Percentiles rank a stretch among this genome's conserved stretches.
Evolutionary conservation across 2,329 filamentous ascomycete genomes (phyloP).

Genomic region (Xylaria sp.): DNA sequence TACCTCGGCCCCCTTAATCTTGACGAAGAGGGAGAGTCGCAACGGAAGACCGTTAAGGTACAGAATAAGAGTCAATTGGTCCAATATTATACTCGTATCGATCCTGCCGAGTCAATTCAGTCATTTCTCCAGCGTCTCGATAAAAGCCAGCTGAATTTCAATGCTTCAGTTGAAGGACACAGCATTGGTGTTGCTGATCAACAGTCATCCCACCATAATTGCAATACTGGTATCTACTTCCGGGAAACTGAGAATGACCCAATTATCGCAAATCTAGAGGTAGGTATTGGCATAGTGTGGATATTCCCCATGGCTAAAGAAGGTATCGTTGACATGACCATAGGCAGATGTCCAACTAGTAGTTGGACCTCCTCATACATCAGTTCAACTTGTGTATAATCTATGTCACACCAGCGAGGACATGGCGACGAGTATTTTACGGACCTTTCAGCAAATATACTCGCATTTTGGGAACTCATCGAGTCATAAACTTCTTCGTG

Average conservation of each 20-base stretch:
- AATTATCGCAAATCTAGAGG: constrained; percentile 2
- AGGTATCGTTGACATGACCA: not conserved
- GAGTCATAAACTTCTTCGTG: constrained; percentile 12
- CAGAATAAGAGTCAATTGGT: not conserved
- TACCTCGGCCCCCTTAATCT: constrained; percentile 13
- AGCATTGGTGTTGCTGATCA: constrained; percentile 21
- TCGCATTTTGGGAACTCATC: constrained; percentile 15
- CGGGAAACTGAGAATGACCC: not conserved
- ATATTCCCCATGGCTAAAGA: not conserved
- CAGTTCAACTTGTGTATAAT: constrained; percentile 20
- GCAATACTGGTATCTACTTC: constrained; percentile 26
- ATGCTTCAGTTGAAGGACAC: constrained; percentile 15
- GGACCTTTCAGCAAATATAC: constrained; percentile 29
- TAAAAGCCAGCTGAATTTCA: not conserved
- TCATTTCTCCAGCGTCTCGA: constrained; percentile 26
- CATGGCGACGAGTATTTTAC: constrained; percentile 27
- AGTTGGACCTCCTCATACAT: constrained; percentile 11
- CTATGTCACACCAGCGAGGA: constrained; percentile 24
- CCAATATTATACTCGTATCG: constrained; percentile 25
- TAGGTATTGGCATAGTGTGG: not conserved
- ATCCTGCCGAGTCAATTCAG: constrained; percentile 17
- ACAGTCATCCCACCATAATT: constrained; percentile 24
- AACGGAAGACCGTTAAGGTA: not conserved
- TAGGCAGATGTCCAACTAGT: constrained; percentile 22
- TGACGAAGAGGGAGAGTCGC: not conserved